Conservation (phyloP, 108 stramenopile species). For the Cyclotella atomus region DNA sequence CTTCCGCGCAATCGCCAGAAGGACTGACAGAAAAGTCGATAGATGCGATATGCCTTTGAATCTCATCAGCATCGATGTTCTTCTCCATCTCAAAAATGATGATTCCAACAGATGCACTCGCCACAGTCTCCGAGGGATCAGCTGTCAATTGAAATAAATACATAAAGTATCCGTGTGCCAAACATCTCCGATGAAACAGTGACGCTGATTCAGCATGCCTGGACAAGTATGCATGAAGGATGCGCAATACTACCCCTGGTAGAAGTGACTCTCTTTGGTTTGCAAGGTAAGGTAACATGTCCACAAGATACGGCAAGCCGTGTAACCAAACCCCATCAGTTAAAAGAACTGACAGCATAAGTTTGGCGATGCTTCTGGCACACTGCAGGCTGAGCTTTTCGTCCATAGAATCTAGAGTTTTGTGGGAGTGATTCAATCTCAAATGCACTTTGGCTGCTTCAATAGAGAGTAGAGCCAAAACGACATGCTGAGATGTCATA, state of each 20-base stretch:
- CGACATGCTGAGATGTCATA: background rate
- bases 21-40: background rate
- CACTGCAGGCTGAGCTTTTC: conserved; percentile 8
- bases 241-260: conserved; percentile 21
- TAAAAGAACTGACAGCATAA: conserved; percentile 18
- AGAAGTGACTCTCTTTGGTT: background rate
- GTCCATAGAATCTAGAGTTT: background rate
- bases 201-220: background rate
- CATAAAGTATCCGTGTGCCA: conserved; percentile 36
- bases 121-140: conserved; percentile 25
- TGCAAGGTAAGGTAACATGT: conserved; percentile 33
- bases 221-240: conserved; percentile 24
- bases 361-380: conserved; percentile 26
- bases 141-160: conserved; percentile 28
- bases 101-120: conserved; percentile 25
- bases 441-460: conserved; percentile 25
- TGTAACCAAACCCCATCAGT: conserved; percentile 19
- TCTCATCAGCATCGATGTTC: background rate
- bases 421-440: background rate
- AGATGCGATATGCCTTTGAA: background rate
- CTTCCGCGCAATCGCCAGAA: background rate
- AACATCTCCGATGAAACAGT: conserved; percentile 21
- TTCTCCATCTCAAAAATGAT: conserved; percentile 14
- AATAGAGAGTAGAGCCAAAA: conserved; percentile 23
- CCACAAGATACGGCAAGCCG: conserved; percentile 19